These are phyloP conservation scores for Dioscorea alata DNA, from an alignment of 106 monocot species.

Conservation along the genomic window DNA sequence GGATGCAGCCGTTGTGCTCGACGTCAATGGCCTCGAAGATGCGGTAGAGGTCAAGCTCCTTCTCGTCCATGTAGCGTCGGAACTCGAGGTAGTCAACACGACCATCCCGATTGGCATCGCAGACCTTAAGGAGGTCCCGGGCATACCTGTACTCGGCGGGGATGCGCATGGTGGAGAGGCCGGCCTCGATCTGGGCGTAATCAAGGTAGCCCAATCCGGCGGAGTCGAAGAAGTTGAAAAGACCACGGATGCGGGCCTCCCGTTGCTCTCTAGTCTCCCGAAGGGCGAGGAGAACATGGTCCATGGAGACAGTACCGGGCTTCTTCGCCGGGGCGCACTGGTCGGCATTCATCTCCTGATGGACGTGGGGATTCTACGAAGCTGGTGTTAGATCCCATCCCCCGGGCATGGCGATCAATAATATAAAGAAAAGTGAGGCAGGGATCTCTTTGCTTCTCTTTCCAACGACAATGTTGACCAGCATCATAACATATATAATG, in stretches of 20 bases:
- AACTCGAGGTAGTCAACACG: slow-evolving; percentile 78
- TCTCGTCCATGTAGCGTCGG: slow-evolving; percentile 75
- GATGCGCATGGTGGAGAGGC: slow-evolving; percentile 54
- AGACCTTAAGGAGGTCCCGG: slow-evolving; percentile 70
- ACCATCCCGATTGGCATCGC: slow-evolving; percentile 71
- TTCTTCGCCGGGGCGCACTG: slow-evolving; percentile 51
- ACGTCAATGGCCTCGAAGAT: slow-evolving; percentile 95
- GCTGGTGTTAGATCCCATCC: not conserved
- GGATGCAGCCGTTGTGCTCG: slow-evolving; percentile 90
- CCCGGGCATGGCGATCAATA: slow-evolving; percentile 2
- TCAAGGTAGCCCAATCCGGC: slow-evolving; percentile 52
- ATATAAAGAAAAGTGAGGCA: not conserved
- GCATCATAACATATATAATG: no score
- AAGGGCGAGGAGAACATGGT: slow-evolving; percentile 83
- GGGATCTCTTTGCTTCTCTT: slow-evolving; percentile 2
- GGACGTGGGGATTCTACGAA: not conserved
- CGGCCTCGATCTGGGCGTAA: slow-evolving; percentile 67
- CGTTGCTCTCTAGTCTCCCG: slow-evolving; percentile 74
- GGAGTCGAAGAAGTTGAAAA: slow-evolving; percentile 80
- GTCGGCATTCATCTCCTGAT: not conserved
- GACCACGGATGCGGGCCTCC: slow-evolving; percentile 71
- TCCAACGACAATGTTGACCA: no score
- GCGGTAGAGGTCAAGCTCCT: slow-evolving; percentile 87
- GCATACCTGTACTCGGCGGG: slow-evolving; percentile 93
- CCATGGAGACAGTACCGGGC: slow-evolving; percentile 61